These are phyloP conservation scores for Kwoniella newhampshirensis DNA, from an alignment of 768 basidiomycete species.

Conservation along the genomic window DNA sequence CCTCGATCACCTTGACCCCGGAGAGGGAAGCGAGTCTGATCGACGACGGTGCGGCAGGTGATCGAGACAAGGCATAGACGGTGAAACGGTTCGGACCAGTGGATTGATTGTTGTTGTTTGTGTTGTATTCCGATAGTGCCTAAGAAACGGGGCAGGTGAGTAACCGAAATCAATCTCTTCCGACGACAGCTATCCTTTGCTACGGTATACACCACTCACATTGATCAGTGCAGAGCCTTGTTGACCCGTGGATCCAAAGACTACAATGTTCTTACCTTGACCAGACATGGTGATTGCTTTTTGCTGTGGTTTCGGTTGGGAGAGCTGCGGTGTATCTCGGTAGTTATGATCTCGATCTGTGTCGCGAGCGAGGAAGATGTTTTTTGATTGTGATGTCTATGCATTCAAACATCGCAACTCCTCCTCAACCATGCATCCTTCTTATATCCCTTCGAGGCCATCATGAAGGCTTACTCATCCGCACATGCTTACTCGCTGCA, in stretches of 20 bases:
- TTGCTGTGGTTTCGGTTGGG: not conserved
- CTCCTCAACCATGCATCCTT: too few relatives aligned
- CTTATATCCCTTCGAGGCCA: too few relatives aligned
- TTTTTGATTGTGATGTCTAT: too few relatives aligned
- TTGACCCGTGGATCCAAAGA: slow-evolving; percentile 31
- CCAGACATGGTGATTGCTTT: not conserved
- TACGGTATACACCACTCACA: slow-evolving; percentile 10
- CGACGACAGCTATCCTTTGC: not conserved
- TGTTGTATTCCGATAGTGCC: slow-evolving; percentile 6
- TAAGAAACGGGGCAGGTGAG: not conserved
- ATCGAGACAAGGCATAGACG: slow-evolving; percentile 25
- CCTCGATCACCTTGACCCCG: slow-evolving; percentile 25
- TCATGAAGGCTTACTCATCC: too few relatives aligned
- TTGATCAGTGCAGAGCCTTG: slow-evolving; percentile 26
- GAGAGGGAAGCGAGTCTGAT: slow-evolving; percentile 19
- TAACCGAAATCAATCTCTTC: not conserved
- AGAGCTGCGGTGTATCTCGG: too few relatives aligned
- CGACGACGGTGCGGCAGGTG: slow-evolving; percentile 11
- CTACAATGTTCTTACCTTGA: slow-evolving; percentile 21
- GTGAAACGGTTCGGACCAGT: too few relatives aligned
- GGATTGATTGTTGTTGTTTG: not conserved
- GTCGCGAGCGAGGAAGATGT: too few relatives aligned
- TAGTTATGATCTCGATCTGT: too few relatives aligned
- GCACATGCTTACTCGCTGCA: too few relatives aligned
- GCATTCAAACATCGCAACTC: too few relatives aligned